Conservation (phyloP, 176 grass and related monocot genomes). For the Rhipidocladum racemiflorum region DNA sequence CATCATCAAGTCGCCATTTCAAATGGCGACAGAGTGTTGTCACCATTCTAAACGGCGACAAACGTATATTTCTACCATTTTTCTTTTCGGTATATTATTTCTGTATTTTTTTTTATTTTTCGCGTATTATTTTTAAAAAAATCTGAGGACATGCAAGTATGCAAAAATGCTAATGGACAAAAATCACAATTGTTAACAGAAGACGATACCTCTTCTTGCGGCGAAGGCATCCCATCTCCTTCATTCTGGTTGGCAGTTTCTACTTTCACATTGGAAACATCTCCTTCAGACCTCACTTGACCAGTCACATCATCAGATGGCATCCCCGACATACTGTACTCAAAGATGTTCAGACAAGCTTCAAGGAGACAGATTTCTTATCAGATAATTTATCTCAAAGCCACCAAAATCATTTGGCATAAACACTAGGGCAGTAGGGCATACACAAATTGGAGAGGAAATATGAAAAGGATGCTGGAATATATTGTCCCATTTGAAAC, state of each 20-base stretch:
- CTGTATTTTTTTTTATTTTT: too few species aligned
- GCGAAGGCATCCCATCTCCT: conserved; percentile 42
- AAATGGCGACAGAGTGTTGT: too few species aligned
- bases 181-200: neutral
- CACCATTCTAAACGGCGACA: too few species aligned
- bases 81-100: too few species aligned
- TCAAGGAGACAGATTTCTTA: neutral
- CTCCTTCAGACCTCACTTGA: conserved; percentile 30
- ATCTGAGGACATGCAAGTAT: neutral
- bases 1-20: too few species aligned
- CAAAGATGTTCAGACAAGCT: conserved; percentile 29
- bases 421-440: neutral
- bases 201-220: conserved; percentile 43
- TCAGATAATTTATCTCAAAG: conserved; percentile 10
- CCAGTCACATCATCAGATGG: conserved; percentile 43
- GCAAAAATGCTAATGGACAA: neutral
- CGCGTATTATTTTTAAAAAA: too few species aligned
- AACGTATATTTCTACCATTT: too few species aligned
- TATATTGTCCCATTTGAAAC: neutral
- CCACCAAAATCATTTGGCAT: neutral
- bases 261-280: conserved; percentile 22
- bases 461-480: neutral
- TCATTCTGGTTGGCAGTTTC: conserved; percentile 40
- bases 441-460: neutral
- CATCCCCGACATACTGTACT: conserved; percentile 39